phyloP scores from a whole-genome alignment of 768 basidiomycete genomes.

The Phaffia australis region DNA sequence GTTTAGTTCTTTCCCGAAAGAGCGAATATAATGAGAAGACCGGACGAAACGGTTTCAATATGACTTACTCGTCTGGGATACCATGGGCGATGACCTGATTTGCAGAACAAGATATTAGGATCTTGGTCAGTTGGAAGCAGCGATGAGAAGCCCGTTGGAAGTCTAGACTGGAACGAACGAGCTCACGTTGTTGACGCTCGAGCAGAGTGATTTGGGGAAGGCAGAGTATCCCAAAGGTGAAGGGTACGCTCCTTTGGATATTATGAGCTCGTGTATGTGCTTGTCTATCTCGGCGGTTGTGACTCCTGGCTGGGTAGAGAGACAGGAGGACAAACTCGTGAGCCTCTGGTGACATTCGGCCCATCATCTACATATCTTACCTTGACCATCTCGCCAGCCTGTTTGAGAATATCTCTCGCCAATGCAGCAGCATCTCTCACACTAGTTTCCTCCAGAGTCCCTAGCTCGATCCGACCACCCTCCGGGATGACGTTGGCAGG shows the following conservation, averaged over 20 bases:
- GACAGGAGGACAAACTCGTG: neutral
- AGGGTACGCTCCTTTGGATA: constrained; percentile 64
- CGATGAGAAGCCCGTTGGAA: neutral
- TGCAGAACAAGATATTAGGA: neutral
- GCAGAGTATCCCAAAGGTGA: constrained; percentile 68
- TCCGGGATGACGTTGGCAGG: constrained; percentile 10
- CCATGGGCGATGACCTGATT: constrained; percentile 44
- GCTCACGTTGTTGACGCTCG: constrained; percentile 78
- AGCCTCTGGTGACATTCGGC: neutral
- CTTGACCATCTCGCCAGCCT: constrained; percentile 48
- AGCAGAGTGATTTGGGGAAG: constrained; percentile 69
- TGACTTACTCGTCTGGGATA: constrained; percentile 75
- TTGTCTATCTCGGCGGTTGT: constrained; percentile 69
- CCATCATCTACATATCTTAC: constrained; percentile 24
- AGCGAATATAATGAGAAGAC: constrained; percentile 13
- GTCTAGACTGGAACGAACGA: constrained; percentile 38
- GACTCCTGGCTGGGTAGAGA: constrained; percentile 28
- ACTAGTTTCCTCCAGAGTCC: constrained; percentile 46
- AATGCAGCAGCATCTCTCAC: constrained; percentile 50
- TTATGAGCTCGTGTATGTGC: constrained; percentile 59
- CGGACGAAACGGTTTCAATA: neutral
- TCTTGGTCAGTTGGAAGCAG: neutral
- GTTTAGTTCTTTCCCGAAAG: neutral
- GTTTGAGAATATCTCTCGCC: constrained; percentile 50
- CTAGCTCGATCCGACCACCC: constrained; percentile 45